A percentile compares a stretch with the other conserved stretches of the same genome.
Conservation (phyloP, 2,329 filamentous ascomycete genomes). For the Huntiella decipiens region DNA sequence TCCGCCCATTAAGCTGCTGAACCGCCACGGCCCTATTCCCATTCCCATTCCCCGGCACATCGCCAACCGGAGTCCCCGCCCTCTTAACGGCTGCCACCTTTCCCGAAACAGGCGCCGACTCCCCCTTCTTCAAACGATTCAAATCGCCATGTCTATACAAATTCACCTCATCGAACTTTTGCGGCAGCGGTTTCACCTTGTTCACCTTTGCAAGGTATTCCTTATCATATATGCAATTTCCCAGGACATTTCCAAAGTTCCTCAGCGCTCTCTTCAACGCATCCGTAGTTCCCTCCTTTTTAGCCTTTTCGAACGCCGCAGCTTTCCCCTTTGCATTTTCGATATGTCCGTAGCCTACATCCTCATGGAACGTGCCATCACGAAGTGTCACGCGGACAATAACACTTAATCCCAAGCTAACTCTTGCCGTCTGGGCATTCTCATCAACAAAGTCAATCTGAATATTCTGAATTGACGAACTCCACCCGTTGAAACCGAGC, state of each 20-base stretch:
- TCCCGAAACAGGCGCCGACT: not conserved
- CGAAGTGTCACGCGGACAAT: slow-evolving; percentile 77
- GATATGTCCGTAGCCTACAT: slow-evolving; percentile 90
- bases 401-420: slow-evolving; percentile 73
- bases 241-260: slow-evolving; percentile 87
- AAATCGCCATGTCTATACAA: slow-evolving; percentile 60
- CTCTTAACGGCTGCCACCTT: slow-evolving; percentile 15
- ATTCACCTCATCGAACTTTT: slow-evolving; percentile 54
- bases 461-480: slow-evolving; percentile 82
- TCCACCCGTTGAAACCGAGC: slow-evolving; percentile 97
- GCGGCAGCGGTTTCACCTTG: slow-evolving; percentile 62
- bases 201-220: slow-evolving; percentile 79
- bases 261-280: slow-evolving; percentile 74
- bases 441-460: slow-evolving; percentile 94
- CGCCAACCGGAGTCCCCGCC: slow-evolving; percentile 16
- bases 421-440: slow-evolving; percentile 53
- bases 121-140: slow-evolving; percentile 5
- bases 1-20: slow-evolving; percentile 20
- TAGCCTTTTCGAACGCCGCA: slow-evolving; percentile 91
- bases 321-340: slow-evolving; percentile 94
- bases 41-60: not conserved
- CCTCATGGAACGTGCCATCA: slow-evolving; percentile 94
- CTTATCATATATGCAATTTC: slow-evolving; percentile 98
- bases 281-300: slow-evolving; percentile 95
- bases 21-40: not conserved